Percentiles rank a stretch among this genome's conserved stretches.
phyloP scores from a whole-genome alignment of 306 rosid species.

The Heteromeles arbutifolia region DNA sequence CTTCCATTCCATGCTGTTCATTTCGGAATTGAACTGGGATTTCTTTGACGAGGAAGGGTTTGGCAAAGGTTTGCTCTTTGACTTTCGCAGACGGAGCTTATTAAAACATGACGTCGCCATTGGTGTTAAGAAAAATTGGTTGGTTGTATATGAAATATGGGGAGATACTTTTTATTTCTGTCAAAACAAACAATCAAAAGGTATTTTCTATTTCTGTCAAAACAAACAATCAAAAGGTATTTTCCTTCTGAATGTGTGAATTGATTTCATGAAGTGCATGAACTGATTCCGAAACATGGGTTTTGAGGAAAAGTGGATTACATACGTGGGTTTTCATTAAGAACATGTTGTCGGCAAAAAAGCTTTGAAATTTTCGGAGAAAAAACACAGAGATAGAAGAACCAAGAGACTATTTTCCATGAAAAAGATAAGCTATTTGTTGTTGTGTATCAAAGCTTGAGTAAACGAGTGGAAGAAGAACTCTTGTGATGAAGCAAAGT shows the following conservation, averaged over 20 bases:
- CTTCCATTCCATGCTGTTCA: slow-evolving; percentile 73
- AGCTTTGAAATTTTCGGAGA: slow-evolving; percentile 19
- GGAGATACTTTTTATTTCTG: neutral
- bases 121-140: slow-evolving; percentile 5
- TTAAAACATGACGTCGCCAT: slow-evolving; percentile 76
- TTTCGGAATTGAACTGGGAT: slow-evolving; percentile 39
- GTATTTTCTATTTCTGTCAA: slow-evolving; percentile 9
- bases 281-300: slow-evolving; percentile 78
- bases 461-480: neutral
- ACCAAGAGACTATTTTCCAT: slow-evolving; percentile 17
- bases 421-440: neutral
- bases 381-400: slow-evolving; percentile 13
- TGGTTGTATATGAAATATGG: neutral
- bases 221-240: slow-evolving; percentile 41
- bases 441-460: slow-evolving; percentile 16
- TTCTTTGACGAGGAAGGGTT: slow-evolving; percentile 42
- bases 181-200: slow-evolving; percentile 42
- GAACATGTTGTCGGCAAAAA: slow-evolving; percentile 18
- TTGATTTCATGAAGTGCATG: slow-evolving; percentile 72
- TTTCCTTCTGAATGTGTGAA: slow-evolving; percentile 77
- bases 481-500: slow-evolving; percentile 15
- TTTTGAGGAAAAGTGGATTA: slow-evolving; percentile 22
- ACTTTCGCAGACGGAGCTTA: slow-evolving; percentile 48
- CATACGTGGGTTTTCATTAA: slow-evolving; percentile 31
- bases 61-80: slow-evolving; percentile 58